A percentile compares a stretch with the other conserved stretches of the same genome.
Conservation (phyloP, 2,329 filamentous ascomycete species). For the Fusarium keratoplasticum region DNA sequence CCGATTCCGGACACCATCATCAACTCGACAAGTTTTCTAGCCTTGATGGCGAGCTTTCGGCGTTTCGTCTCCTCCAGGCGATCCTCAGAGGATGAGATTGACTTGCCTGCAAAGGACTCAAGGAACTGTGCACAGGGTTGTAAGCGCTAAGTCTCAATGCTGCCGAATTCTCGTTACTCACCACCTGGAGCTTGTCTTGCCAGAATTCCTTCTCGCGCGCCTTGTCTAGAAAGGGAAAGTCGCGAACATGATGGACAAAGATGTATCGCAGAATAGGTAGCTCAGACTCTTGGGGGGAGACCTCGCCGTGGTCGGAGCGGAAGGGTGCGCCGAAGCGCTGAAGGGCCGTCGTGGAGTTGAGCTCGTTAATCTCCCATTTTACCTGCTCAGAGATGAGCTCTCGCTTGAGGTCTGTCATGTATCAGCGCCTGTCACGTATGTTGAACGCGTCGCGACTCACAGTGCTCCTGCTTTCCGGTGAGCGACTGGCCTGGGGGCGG, state of each 20-base stretch:
- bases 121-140: conserved; percentile 74
- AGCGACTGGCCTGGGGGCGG: conserved; percentile 64
- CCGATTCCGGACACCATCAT: conserved; percentile 99
- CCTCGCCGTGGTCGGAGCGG: conserved; percentile 90
- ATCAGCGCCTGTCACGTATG: conserved; percentile 24
- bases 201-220: conserved; percentile 99
- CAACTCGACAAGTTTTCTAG: conserved; percentile 93
- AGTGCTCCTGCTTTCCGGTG: conserved; percentile 98
- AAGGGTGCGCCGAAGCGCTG: conserved; percentile 97
- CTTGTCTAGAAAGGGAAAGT: conserved; percentile 97
- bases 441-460: conserved; percentile 62
- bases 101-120: conserved; percentile 96
- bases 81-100: conserved; percentile 97
- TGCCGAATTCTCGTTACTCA: conserved; percentile 59
- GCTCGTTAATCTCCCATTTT: conserved; percentile 87
- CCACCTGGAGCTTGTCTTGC: conserved; percentile 97
- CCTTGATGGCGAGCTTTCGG: conserved; percentile 90
- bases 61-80: conserved; percentile 96
- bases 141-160: conserved; percentile 10
- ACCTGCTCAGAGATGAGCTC: conserved; percentile 94
- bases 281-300: conserved; percentile 92
- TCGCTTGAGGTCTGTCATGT: conserved; percentile 80
- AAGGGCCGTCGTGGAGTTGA: conserved; percentile 93
- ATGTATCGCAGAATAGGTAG: conserved; percentile 94
- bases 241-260: conserved; percentile 97